Evolutionary conservation across 2,329 filamentous ascomycete genomes (phyloP), one percentile per base, ranked within the genome.

Genomic region (Mycosphaerelloides madeirae): DNA sequence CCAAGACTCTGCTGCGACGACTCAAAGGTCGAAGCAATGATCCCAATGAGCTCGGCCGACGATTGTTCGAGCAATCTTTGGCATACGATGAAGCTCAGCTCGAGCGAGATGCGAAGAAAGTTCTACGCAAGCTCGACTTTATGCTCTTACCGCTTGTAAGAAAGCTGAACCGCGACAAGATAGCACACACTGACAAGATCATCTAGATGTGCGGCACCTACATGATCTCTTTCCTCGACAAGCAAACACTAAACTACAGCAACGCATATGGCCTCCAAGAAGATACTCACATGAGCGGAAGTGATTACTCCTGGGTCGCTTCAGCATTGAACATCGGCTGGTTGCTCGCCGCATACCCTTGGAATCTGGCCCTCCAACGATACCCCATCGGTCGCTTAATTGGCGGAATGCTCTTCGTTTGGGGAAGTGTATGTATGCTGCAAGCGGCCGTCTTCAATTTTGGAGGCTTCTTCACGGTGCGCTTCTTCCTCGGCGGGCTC

Each of bases 161-260:
- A 54, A 69, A 72, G 44, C 28, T 9, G 25, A 13, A 7, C 20
- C 14, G 15, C 6, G 6, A 18, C n/a, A 11, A 34, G 14, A 18
- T 18, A 29, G n/a, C n/a, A n/a, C n/a, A n/a, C n/a, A n/a, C n/a
- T n/a, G n/a, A n/a, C n/a, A n/a, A n/a, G n/a, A n/a, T n/a, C n/a
- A n/a, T n/a, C n/a, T n/a, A n/a, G 6, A 73, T 73, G 54, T 69
- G 63, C 14, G 71, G 73, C 28, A 72, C 73, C 52, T 74, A 72
- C 48, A 63, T 52, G 31, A 48, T 56, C 28, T 35, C 37, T 18
- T 54, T 54, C 39, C 44, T 56, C 29, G 43, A 54, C 38, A 56
- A 56, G 36, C 52, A 52, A 12, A 44, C 47, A 3, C 44, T 56
- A 7, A 56, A 52, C 31, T 38, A 50, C 36, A 33, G 31, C 35